These are phyloP conservation scores for Phallus indusiatus DNA, from an alignment of 768 basidiomycete species.

Conservation along the genomic window DNA sequence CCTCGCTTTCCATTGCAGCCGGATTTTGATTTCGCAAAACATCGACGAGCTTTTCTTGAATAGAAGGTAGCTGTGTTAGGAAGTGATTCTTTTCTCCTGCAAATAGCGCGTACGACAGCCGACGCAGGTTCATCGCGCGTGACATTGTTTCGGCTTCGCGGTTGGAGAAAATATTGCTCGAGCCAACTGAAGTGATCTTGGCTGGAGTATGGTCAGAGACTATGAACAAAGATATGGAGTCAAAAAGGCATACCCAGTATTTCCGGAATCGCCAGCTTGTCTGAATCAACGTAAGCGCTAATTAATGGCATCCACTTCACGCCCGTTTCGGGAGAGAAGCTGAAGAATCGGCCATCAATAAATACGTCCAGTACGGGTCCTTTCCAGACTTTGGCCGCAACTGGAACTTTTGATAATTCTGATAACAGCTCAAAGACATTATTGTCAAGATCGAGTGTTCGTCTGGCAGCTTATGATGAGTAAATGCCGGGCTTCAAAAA, in stretches of 20 bases:
- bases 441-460: conserved; percentile 63
- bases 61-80: conserved; percentile 77
- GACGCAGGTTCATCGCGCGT: conserved; percentile 76
- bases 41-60: conserved; percentile 97
- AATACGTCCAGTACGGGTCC: conserved; percentile 70
- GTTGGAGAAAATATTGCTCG: conserved; percentile 94
- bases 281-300: conserved; percentile 71
- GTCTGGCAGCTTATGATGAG: conserved; percentile 32
- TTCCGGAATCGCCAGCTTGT: conserved; percentile 80
- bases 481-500: not conserved
- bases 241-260: conserved; percentile 51
- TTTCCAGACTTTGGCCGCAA: conserved; percentile 79
- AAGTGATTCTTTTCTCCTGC: conserved; percentile 88
- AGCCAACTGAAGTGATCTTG: conserved; percentile 67
- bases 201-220: conserved; percentile 11
- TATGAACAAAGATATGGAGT: not conserved
- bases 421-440: conserved; percentile 56
- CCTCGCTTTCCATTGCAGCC: conserved; percentile 85
- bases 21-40: conserved; percentile 71
- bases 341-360: conserved; percentile 83
- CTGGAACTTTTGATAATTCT: conserved; percentile 72
- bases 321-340: conserved; percentile 47
- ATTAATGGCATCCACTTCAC: conserved; percentile 69
- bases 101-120: conserved; percentile 81
- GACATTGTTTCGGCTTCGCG: conserved; percentile 87